Conservation (phyloP, 306 rosid genomes). For the Abrus precatorius region DNA sequence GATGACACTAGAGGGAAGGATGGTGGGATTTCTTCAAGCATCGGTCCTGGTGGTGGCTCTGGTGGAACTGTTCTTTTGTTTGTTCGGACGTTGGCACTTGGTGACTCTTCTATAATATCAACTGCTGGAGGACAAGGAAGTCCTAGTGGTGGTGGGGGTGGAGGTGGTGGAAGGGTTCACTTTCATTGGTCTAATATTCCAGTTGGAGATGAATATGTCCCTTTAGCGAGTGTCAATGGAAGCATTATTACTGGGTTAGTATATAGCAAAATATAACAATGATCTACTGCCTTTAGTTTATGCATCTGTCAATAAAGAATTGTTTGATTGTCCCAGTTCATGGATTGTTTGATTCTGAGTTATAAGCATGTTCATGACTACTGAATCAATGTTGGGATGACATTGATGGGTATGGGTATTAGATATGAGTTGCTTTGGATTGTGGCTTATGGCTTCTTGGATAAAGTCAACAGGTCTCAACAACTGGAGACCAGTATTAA, state of each 20-base stretch:
- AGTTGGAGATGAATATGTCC: constrained; percentile 88
- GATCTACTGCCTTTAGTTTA: constrained; percentile 37
- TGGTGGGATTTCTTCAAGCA: constrained; percentile 54
- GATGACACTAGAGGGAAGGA: constrained; percentile 59
- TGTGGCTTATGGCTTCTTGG: constrained; percentile 13
- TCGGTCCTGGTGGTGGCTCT: constrained; percentile 98
- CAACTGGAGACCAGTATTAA: constrained; percentile 27
- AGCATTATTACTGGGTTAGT: constrained; percentile 79
- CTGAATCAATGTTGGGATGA: constrained; percentile 5
- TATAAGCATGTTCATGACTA: constrained; percentile 38
- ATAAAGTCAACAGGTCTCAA: constrained; percentile 8
- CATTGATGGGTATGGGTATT: constrained; percentile 36
- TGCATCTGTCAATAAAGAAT: constrained; percentile 32
- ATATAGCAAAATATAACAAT: constrained; percentile 29
- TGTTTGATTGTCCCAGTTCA: constrained; percentile 37
- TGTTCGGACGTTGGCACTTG: constrained; percentile 68
- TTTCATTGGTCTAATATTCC: constrained; percentile 91
- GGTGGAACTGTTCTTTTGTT: constrained; percentile 97
- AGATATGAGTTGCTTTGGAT: constrained; percentile 31
- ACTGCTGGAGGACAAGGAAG: constrained; percentile 89
- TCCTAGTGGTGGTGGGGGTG: constrained; percentile 91
- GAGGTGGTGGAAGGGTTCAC: constrained; percentile 98
- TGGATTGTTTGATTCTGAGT: constrained; percentile 26
- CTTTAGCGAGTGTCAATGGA: constrained; percentile 81
- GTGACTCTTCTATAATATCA: constrained; percentile 76